Conservation (phyloP, 768 basidiomycete genomes). For the Mycena capillaripes region DNA sequence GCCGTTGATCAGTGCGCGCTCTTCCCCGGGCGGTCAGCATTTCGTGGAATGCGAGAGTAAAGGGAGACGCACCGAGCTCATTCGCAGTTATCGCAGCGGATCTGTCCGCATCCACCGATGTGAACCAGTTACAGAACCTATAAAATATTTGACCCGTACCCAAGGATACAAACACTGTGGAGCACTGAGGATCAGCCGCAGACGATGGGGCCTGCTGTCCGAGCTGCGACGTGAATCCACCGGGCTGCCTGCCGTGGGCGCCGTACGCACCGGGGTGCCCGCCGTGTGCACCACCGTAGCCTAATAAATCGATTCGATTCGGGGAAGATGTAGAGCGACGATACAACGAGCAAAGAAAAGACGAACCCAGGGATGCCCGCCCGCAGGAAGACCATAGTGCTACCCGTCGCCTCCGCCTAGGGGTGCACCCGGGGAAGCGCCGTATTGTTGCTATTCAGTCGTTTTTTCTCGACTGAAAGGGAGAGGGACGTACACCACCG, state of each 20-base stretch:
- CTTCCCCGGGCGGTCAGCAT: conserved; percentile 45
- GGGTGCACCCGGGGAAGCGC: conserved; percentile 2
- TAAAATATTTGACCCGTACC: not conserved
- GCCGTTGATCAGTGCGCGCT: conserved; percentile 65
- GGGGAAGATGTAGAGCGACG: not conserved
- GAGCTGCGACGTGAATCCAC: conserved; percentile 43
- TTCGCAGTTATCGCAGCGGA: conserved; percentile 74
- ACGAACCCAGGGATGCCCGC: conserved; percentile 7
- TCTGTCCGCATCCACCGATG: conserved; percentile 75
- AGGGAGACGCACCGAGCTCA: conserved; percentile 72
- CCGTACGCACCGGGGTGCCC: too few species aligned
- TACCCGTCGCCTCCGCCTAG: not conserved
- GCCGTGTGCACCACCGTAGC: conserved; percentile 40
- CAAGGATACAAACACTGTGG: conserved; percentile 14
- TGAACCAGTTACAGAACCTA: conserved; percentile 84
- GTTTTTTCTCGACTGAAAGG: not conserved
- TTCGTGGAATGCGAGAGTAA: not conserved
- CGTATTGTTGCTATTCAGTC: conserved; percentile 5
- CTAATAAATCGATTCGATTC: not conserved
- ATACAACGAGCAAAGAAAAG: not conserved
- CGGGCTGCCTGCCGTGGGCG: conserved; percentile 35
- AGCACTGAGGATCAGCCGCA: conserved; percentile 84
- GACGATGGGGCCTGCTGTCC: conserved; percentile 62
- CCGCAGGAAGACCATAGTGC: conserved; percentile 4
- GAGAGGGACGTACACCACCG: not conserved